phyloP scores from a whole-genome alignment of 805 yeast genomes.

The Candida awuae region DNA sequence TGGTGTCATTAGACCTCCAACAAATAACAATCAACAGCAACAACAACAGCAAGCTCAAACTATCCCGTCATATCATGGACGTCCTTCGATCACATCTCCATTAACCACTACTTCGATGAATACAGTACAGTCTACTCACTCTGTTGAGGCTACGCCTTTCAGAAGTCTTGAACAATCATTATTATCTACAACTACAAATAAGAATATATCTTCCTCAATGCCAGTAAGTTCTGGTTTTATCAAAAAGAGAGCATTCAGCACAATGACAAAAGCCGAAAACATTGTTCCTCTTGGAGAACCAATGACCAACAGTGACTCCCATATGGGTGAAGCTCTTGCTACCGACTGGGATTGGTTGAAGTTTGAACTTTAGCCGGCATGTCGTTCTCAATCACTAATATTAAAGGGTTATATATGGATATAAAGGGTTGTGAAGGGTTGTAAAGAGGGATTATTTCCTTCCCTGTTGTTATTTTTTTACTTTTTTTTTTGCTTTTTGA shows the following conservation, averaged over 20 bases:
- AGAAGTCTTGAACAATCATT: conserved; percentile 8
- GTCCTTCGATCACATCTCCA: no score
- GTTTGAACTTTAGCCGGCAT: conserved; percentile 17
- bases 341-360: conserved; percentile 34
- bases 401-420: no score
- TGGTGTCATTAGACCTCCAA: conserved; percentile 40
- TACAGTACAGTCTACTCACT: no score
- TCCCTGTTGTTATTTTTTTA: not conserved
- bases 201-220: not conserved
- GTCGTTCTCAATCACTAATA: no score
- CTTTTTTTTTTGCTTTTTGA: not conserved
- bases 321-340: conserved; percentile 28
- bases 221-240: conserved; percentile 1
- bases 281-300: conserved; percentile 11
- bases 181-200: not conserved
- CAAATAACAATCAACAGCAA: not conserved
- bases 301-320: conserved; percentile 19
- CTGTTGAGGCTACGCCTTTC: no score
- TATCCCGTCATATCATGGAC: no score
- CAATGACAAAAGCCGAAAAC: conserved; percentile 3
- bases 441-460: no score
- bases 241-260: conserved; percentile 7
- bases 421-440: no score
- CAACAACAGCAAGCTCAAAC: not conserved
- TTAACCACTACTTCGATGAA: no score